Base-by-base conservation (phyloP, 306 rosid genomes). In the Canavalia gladiata region DNA sequence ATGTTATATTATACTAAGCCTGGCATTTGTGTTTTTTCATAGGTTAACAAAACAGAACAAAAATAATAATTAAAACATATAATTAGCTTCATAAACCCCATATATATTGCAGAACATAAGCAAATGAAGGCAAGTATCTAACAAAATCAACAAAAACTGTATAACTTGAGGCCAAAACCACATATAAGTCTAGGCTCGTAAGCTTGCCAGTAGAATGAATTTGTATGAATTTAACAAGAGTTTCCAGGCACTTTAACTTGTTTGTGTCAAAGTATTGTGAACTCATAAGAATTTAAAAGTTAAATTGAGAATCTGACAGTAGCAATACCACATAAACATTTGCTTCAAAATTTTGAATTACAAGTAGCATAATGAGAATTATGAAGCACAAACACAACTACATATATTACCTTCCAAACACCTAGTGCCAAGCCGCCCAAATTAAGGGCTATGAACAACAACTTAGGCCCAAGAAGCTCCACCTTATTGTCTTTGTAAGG, bases 401-500 rank as follows among this genome's bases (percentile, higher is more conserved):
- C 13, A 33, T 35, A 80, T 67, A 68, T 74, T 78, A 87, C 90
- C 88, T 94, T 94, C 98, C 90, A 87, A 77, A 87, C 80, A 82
- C 99, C 99, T 3, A 95, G 82, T 42, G 93, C 93, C 84, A 96
- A 85, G 71, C 98, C 98, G 7, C 94, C 99, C 86, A 96, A 88
- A 82, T 96, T 96, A 46, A 96, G 93, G 83, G 99, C 99, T 42
- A 96, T 88, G 88, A 92, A 96, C 11, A 96, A 76, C 86, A 96
- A 83, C 94, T 93, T 96, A 43, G 98, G 98, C 6, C 82, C 97
- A 85, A 96, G 91, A 84, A 96, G 98, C 81, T 96, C 98, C 73
- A 96, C 99, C 85, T 85, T 96, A 58, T 76, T 73, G 87, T 96
- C 99, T 90, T 88, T 96, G 74, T 96, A 96, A 45, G 99, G 98